Base-by-base conservation (phyloP, 768 basidiomycete genomes). In the Sporobolomyces pararoseus region DNA sequence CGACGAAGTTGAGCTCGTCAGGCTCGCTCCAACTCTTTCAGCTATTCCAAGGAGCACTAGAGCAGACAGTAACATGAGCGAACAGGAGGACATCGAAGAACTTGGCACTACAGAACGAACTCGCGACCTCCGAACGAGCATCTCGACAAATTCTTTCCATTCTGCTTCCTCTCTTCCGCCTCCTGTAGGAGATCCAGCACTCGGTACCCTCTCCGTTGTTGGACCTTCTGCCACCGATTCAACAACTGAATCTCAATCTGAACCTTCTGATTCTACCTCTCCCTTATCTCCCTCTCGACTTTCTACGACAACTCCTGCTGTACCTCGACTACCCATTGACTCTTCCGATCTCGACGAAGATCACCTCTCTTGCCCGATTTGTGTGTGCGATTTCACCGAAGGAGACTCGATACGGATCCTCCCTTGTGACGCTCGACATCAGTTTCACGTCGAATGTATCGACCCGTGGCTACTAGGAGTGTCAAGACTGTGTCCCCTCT, bases 381-480 rank as follows among this genome's bases (percentile, higher is more conserved):
- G 94, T 79, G 88, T 97, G 68, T 83, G 90, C 52, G 92, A 95
- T 75, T 97, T 97, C 76, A 89, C 93, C 78, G 88, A 90, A 70
- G 94, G 92, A 1, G 94, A 97, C 76, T 90, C 95, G 78, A 80
- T 96, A 19, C 87, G 94, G 29, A 84, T 95, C 47, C 80, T 97
- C 55, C 94, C 93, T 1, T 97, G 94, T 79, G 90, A 93, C 77
- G 89, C 89, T 53, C 87, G 89, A 72, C 94, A 97, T 78, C 83
- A 85, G 67, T 98, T 95, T 82, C 94, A 98, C 76, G 87, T 89
- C 76, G 81, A 82, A 46, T 96, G 93, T 77, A 92, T 95, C 65
- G 93, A 95, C 79, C 90, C 88, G 39, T 95, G 94, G 94, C 81
- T 98, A 49, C 82, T 98, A 53, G 87, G 93, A 75, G 83, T 95